phyloP scores from a whole-genome alignment of 2,329 filamentous ascomycete species.

The Cladophialophora yegresii region DNA sequence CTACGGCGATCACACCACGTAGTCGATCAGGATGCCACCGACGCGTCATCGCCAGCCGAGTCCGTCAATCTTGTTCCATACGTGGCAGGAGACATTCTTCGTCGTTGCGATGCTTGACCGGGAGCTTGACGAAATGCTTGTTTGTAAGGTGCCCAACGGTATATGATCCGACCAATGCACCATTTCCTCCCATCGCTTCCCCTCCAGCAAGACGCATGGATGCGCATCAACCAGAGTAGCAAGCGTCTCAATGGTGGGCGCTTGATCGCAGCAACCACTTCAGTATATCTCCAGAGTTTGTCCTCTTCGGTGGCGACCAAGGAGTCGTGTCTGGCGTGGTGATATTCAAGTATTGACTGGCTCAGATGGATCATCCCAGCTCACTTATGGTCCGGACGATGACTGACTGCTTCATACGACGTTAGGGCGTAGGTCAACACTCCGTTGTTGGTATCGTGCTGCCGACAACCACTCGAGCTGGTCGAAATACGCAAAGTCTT shows the following conservation, averaged over 20 bases:
- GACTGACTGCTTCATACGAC: constrained; percentile 49
- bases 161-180: not conserved
- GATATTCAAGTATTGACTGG: constrained; percentile 64
- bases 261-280: constrained; percentile 18
- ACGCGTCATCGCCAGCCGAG: constrained; percentile 5
- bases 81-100: not conserved
- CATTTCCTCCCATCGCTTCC: not conserved
- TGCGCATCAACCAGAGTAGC: not conserved
- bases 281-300: constrained; percentile 27
- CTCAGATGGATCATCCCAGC: constrained; percentile 52
- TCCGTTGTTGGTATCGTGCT: too few relatives aligned
- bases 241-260: constrained; percentile 5
- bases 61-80: constrained; percentile 7
- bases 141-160: not conserved
- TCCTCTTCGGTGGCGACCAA: constrained; percentile 37
- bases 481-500: constrained; percentile 40
- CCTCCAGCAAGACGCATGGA: not conserved
- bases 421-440: constrained; percentile 45
- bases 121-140: constrained; percentile 5
- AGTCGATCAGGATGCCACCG: not conserved
- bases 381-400: constrained; percentile 24
- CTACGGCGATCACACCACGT: not conserved
- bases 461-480: not conserved
- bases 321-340: constrained; percentile 74
- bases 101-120: constrained; percentile 11